Evolutionary conservation across 495 filamentous ascomycete genomes (phyloP), one percentile per base, ranked within the genome.

Genomic region (Podospora anserina): DNA sequence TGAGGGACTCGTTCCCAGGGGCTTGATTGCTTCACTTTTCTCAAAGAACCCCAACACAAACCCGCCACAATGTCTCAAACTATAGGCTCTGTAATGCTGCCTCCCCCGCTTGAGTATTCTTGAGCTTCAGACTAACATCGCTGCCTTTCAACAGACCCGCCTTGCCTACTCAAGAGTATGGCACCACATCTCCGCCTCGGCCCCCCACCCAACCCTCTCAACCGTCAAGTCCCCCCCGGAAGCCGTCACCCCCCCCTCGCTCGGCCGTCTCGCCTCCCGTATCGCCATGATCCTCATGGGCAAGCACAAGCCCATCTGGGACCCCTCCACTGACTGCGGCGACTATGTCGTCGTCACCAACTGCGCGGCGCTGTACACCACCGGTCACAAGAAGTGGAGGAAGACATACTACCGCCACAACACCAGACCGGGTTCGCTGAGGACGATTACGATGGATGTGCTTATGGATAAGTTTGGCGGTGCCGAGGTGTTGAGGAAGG

Each of bases 261-360:
- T 98, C 30, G 95, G 95, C 66, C 93, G 95, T 18, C 85, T 99
- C 34, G 95, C 95, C 64, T 92, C 91, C 60, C 89, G 89, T 66
- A 98, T 99, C 79, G 94, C 95, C 72, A 85, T 90, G 69, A 84
- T 91, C 68, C 89, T 99, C 27, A 98, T 98, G 95, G 95, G 95
- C 80, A 99, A 99, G 85, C 90, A 98, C 86, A 99, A 99, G 81
- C 95, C 95, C 16, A 98, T 97, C 82, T 99, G 89, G 81, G 92
- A 98, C 79, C 96, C 92, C 20, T 88, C 90, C 68, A 97, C 95
- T 66, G 95, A 99, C 85, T 98, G 96, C 86, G 95, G 95, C 67
- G 95, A 99, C 88, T 99, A 99, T 79, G 94, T 99, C 5, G 95
- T 99, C 0, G 94, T 94, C 5, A 90, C 90, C 34, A 88, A 91